Evolutionary conservation across 108 stramenopile species (phyloP).

Genomic region (Nitzschia inconspicua): DNA sequence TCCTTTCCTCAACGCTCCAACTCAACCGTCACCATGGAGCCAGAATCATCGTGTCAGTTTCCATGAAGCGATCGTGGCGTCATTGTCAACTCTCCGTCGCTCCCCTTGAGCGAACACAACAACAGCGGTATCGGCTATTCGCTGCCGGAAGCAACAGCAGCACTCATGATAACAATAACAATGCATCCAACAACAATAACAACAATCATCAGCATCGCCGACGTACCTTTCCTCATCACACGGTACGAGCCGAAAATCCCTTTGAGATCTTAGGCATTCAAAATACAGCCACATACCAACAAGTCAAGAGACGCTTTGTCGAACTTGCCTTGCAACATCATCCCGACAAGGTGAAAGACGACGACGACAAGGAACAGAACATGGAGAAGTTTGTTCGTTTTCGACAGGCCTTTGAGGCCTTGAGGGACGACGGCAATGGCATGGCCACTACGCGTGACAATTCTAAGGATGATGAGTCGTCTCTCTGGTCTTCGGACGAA

Average conservation of each 20-base stretch:
- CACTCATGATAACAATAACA: too few relatives aligned
- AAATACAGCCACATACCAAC: constrained; percentile 8
- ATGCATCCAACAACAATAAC: too few relatives aligned
- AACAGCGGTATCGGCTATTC: too few relatives aligned
- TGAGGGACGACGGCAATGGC: constrained; percentile 14
- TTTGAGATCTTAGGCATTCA: constrained; percentile 42
- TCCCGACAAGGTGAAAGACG: constrained; percentile 25
- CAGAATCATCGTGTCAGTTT: too few relatives aligned
- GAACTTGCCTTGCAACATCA: constrained; percentile 47
- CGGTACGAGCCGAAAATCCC: constrained; percentile 20
- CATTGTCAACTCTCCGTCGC: too few relatives aligned
- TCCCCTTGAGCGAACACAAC: too few relatives aligned
- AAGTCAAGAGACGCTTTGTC: constrained; percentile 42
- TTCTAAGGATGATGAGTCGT: background rate
- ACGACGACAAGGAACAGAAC: constrained; percentile 1
- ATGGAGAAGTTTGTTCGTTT: constrained; percentile 24
- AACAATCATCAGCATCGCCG: too few relatives aligned
- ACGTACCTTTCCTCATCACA: too few relatives aligned
- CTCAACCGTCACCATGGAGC: too few relatives aligned
- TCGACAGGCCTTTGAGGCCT: constrained; percentile 50
- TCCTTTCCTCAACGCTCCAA: too few relatives aligned
- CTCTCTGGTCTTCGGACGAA: constrained; percentile 16
- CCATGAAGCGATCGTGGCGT: too few relatives aligned
- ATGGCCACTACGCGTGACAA: background rate
- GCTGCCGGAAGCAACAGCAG: too few relatives aligned